Evolutionary conservation across 805 yeast genomes (phyloP).

Genomic region (Cyberlindnera nakhonratchasimensis): DNA sequence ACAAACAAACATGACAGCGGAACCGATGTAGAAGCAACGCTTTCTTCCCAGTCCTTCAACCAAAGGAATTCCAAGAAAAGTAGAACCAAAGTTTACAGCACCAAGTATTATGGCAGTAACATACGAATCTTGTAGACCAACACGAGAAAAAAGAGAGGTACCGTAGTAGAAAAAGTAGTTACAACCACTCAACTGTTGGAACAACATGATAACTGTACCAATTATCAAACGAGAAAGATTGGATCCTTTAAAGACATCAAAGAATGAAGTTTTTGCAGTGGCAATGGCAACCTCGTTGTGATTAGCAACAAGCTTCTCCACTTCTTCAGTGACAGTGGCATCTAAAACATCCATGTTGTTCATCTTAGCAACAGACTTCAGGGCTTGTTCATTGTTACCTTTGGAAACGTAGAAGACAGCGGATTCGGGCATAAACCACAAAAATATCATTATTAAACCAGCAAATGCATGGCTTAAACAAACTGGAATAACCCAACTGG

Average conservation of each 20-base stretch:
- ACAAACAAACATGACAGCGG: constrained; percentile 50
- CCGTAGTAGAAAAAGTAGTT: constrained; percentile 68
- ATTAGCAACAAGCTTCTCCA: constrained; percentile 41
- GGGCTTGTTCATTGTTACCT: constrained; percentile 50
- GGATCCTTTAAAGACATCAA: constrained; percentile 42
- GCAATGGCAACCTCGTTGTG: constrained; percentile 49
- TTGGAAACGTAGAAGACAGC: constrained; percentile 51
- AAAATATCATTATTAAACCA: constrained; percentile 40
- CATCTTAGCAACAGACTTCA: constrained; percentile 46
- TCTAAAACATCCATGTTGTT: constrained; percentile 47
- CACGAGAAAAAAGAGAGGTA: constrained; percentile 56
- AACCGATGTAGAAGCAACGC: constrained; percentile 45
- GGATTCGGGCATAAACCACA: constrained; percentile 61
- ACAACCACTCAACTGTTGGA: constrained; percentile 62
- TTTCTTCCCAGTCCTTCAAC: constrained; percentile 57
- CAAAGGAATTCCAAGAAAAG: constrained; percentile 48
- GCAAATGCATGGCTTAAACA: constrained; percentile 45
- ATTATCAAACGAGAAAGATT: constrained; percentile 45
- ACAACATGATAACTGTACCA: constrained; percentile 57
- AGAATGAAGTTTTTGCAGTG: constrained; percentile 48
- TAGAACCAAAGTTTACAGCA: constrained; percentile 52
- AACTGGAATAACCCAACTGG: constrained; percentile 67
- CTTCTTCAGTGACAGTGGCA: constrained; percentile 44
- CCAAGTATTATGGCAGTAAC: constrained; percentile 59
- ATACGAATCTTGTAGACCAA: constrained; percentile 54